Evolutionary conservation across 192 early-diverging fungal species (phyloP).

Genomic region (Pilobolus umbonatus): DNA sequence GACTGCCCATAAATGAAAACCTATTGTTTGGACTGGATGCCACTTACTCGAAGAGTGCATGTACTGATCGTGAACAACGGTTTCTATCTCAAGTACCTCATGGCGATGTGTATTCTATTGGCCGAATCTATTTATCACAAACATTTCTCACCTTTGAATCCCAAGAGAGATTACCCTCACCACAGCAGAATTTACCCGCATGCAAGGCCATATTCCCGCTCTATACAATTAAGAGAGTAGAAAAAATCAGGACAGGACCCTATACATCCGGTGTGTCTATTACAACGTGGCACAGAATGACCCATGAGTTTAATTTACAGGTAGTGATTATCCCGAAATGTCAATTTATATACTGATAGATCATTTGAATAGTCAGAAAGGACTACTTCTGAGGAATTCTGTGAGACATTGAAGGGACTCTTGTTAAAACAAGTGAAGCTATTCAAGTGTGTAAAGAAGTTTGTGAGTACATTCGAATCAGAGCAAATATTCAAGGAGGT

Average conservation of each 20-base stretch:
- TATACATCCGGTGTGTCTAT: constrained; percentile 72
- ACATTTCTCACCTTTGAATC: constrained; percentile 84
- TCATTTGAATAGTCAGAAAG: constrained; percentile 45
- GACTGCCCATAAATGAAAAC: constrained; percentile 70
- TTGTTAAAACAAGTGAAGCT: constrained; percentile 62
- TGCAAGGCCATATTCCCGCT: constrained; percentile 81
- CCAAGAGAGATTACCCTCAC: constrained; percentile 48
- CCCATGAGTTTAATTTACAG: constrained; percentile 73
- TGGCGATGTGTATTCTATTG: constrained; percentile 31
- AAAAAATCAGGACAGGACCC: constrained; percentile 68
- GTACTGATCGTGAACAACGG: neutral
- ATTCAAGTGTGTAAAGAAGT: constrained; percentile 79
- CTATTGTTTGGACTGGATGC: constrained; percentile 59
- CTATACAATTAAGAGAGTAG: constrained; percentile 87
- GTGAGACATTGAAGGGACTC: constrained; percentile 65
- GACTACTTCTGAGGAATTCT: constrained; percentile 73
- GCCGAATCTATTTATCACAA: constrained; percentile 81
- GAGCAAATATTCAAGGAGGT: constrained; percentile 67
- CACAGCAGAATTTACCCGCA: constrained; percentile 38
- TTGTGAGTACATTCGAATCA: constrained; percentile 72
- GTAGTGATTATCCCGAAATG: constrained; percentile 6
- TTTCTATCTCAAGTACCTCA: neutral
- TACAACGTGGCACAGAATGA: constrained; percentile 88
- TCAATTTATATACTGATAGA: neutral
- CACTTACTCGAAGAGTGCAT: constrained; percentile 5